Evolutionary conservation across 306 rosid genomes (phyloP), one percentile per base, ranked within the genome.

Genomic region (Malus asiatica): DNA sequence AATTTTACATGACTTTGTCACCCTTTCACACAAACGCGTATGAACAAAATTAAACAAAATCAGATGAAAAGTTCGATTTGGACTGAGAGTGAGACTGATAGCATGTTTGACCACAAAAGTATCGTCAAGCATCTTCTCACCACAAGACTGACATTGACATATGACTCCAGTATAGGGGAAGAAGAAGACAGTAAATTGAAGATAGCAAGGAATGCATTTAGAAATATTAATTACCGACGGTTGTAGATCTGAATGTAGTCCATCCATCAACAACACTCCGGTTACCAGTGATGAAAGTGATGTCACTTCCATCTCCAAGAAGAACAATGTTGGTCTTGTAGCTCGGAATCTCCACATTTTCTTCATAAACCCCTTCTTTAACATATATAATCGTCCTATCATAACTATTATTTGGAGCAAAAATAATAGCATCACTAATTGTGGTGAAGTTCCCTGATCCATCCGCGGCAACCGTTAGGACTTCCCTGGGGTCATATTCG

Each of bases 221-320:
- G 40, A 61, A 73, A 16, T 29, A 19, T 25, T 12, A 30, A 20
- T 67, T 81, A 90, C 96, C 97, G 18, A 90, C 66, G 58, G 96
- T 92, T 71, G 93, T 96, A 78, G 96, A 92, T 80, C 93, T 85
- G 89, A 86, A 92, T 52, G 92, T 84, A 83, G 96, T 90, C 97
- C 96, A 90, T 22, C 87, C 88, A 74, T 81, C 89, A 48, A 2
- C 80, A 1, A 46, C 77, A 70, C 88, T 92, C 77, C 96, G 87
- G 76, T 55, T 73, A 8, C 90, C 90, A 45, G 90, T 86, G 23
- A 92, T 79, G 82, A 87, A 1, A 65, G 97, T 92, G 74, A 62
- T 79, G 76, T 84, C 87, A 11, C 84, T 90, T 77, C 97, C 96
- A 80, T 92, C 97, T 48, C 97, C 97, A 61, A 90, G 82, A 70